Percentiles rank a stretch among this genome's conserved stretches.
phyloP scores from a whole-genome alignment of 768 basidiomycete species.

The Mycena latifolia region DNA sequence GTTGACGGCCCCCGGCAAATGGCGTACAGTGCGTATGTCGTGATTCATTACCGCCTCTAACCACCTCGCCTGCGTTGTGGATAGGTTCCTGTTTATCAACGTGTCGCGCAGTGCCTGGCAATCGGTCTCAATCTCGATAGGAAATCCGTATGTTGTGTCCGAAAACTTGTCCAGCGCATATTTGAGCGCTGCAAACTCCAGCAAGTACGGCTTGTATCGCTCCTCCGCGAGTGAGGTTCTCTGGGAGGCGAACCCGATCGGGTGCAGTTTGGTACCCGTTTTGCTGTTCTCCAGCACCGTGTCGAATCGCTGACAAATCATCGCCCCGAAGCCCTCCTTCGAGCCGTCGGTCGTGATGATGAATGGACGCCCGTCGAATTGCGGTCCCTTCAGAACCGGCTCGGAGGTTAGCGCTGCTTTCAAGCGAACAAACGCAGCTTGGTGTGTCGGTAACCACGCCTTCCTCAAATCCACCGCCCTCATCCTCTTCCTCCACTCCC shows the following conservation, averaged over 20 bases:
- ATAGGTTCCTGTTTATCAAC: slow-evolving; percentile 34
- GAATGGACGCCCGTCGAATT: slow-evolving; percentile 15
- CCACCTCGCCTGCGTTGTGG: slow-evolving; percentile 40
- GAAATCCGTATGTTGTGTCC: slow-evolving; percentile 39
- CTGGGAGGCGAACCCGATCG: slow-evolving; percentile 48
- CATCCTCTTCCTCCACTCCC: slow-evolving; percentile 1
- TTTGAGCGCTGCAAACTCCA: neutral
- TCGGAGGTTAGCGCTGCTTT: no score
- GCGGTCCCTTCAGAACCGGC: slow-evolving; percentile 12
- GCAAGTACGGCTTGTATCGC: slow-evolving; percentile 42
- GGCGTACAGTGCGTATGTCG: slow-evolving; percentile 34
- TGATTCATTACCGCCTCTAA: slow-evolving; percentile 39
- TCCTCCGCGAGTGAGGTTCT: slow-evolving; percentile 44
- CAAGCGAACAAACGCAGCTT: no score
- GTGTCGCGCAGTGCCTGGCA: slow-evolving; percentile 37
- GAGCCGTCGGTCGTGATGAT: neutral
- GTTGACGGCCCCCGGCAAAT: slow-evolving; percentile 33
- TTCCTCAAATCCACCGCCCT: neutral
- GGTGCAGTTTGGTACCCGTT: slow-evolving; percentile 34
- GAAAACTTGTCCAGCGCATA: slow-evolving; percentile 31
- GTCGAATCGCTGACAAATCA: slow-evolving; percentile 36
- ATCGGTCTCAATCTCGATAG: slow-evolving; percentile 28
- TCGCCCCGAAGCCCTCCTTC: neutral
- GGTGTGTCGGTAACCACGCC: neutral
- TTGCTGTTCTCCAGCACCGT: slow-evolving; percentile 22